These are phyloP conservation scores for Cadophora sp. DNA, from an alignment of 2,329 filamentous ascomycete species.

Conservation along the genomic window DNA sequence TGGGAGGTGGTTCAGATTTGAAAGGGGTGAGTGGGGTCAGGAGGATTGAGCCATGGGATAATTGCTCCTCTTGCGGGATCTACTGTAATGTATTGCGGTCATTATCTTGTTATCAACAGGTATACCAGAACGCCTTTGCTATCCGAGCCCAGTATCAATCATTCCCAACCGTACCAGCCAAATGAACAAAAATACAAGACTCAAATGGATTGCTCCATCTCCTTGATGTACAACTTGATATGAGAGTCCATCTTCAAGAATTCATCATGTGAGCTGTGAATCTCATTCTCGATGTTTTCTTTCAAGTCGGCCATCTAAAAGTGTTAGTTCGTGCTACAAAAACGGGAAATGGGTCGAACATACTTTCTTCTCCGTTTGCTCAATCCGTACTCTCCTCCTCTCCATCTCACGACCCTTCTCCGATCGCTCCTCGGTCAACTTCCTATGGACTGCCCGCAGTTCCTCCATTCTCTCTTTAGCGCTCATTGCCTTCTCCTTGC, in stretches of 20 bases:
- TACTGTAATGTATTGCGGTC: conserved; percentile 26
- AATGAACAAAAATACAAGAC: conserved; percentile 27
- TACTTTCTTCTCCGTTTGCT: conserved; percentile 99
- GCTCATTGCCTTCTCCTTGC: conserved; percentile 78
- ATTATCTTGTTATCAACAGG: conserved; percentile 43
- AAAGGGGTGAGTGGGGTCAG: conserved; percentile 47
- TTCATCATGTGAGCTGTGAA: conserved; percentile 88
- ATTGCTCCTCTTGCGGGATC: not conserved
- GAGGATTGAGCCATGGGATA: not conserved
- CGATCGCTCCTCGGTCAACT: conserved; percentile 81
- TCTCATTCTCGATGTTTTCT: conserved; percentile 95
- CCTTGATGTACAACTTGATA: conserved; percentile 96
- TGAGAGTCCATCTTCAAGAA: conserved; percentile 98
- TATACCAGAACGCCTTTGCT: conserved; percentile 43
- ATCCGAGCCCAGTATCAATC: conserved; percentile 9
- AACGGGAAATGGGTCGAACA: conserved; percentile 36
- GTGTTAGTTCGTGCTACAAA: conserved; percentile 40
- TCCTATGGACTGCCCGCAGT: conserved; percentile 78
- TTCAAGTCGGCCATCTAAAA: conserved; percentile 93
- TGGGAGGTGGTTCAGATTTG: conserved; percentile 70
- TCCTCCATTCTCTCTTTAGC: conserved; percentile 92
- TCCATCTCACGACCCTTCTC: conserved; percentile 94
- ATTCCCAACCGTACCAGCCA: conserved; percentile 21
- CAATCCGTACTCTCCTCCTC: conserved; percentile 87
- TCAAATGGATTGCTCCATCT: conserved; percentile 90